phyloP scores from a whole-genome alignment of 371 early-diverging fungal species.

The Sporodiniella umbellata region DNA sequence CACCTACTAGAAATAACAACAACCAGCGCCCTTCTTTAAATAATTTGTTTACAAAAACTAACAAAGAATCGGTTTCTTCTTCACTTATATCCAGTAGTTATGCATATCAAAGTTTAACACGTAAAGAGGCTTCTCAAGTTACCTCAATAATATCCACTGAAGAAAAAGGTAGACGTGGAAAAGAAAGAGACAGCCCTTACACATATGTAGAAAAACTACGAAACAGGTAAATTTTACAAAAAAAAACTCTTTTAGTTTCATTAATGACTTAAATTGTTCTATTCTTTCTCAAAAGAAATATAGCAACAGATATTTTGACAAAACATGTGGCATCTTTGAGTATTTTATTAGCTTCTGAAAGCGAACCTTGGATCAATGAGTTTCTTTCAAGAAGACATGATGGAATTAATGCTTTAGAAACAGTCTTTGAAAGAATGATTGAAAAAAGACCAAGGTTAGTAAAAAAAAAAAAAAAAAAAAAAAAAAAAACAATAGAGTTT shows the following conservation, averaged over 20 bases:
- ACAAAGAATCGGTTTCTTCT: conserved; percentile 2
- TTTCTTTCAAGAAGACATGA: conserved; percentile 52
- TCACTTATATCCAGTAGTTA: conserved; percentile 12
- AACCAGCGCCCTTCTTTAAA: conserved; percentile 1
- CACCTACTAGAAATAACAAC: conserved; percentile 2
- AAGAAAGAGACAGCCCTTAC: conserved; percentile 38
- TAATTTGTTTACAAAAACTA: conserved; percentile 10
- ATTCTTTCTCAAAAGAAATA: conserved; percentile 21
- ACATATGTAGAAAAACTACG: conserved; percentile 39
- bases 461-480: background rate
- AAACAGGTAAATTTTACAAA: conserved; percentile 3
- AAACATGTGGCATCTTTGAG: conserved; percentile 54
- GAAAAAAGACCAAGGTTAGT: conserved; percentile 45
- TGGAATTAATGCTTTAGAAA: conserved; percentile 52
- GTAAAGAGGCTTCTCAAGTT: conserved; percentile 33
- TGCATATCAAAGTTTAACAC: conserved; percentile 27
- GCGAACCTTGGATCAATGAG: conserved; percentile 56
- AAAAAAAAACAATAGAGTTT: too few species aligned
- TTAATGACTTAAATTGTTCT: background rate
- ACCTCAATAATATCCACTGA: conserved; percentile 13
- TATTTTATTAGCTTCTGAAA: conserved; percentile 46
- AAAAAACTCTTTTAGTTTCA: background rate
- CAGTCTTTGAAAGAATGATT: conserved; percentile 46
- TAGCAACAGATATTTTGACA: conserved; percentile 36
- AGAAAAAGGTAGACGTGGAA: conserved; percentile 20